Evolutionary conservation across 2,329 filamentous ascomycete species (phyloP).

Genomic region (Emmonsia crescens): DNA sequence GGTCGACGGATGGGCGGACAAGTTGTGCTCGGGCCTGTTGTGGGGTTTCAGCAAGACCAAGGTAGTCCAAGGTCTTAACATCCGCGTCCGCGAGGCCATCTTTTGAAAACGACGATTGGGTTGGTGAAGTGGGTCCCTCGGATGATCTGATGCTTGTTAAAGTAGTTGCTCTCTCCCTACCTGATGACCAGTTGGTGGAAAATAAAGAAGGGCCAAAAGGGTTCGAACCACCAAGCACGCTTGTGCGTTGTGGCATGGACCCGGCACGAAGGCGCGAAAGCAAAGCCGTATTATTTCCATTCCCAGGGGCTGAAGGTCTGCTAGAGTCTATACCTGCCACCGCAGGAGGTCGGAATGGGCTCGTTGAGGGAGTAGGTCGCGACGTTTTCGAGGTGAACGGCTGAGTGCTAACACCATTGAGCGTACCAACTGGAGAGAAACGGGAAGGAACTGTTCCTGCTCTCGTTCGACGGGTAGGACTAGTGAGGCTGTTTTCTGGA

Average conservation of each 20-base stretch:
- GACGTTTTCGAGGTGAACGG: conserved; percentile 63
- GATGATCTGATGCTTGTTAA: conserved; percentile 79
- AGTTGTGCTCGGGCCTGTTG: conserved; percentile 66
- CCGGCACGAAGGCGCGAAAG: conserved; percentile 81
- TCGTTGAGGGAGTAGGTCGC: conserved; percentile 74
- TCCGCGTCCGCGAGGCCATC: conserved; percentile 79
- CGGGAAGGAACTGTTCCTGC: conserved; percentile 94
- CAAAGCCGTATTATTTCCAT: conserved; percentile 55
- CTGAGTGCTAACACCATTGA: conserved; percentile 47
- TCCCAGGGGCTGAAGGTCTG: conserved; percentile 33
- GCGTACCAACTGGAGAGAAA: conserved; percentile 66
- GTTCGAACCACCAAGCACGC: conserved; percentile 47
- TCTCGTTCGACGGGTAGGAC: conserved; percentile 64
- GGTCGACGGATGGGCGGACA: conserved; percentile 48
- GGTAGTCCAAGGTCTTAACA: conserved; percentile 87
- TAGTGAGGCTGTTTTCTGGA: conserved; percentile 53
- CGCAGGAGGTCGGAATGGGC: conserved; percentile 63
- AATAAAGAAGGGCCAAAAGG: conserved; percentile 89
- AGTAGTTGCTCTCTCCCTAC: conserved; percentile 74
- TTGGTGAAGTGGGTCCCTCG: conserved; percentile 78
- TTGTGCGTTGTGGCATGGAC: conserved; percentile 83
- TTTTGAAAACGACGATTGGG: conserved; percentile 73
- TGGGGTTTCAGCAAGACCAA: conserved; percentile 87
- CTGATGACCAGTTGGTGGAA: conserved; percentile 69
- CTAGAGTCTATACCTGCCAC: conserved; percentile 29